Percentiles rank a stretch among this genome's conserved stretches.
phyloP scores from a whole-genome alignment of 2,329 filamentous ascomycete species.

The Alternaria ethzedia region DNA sequence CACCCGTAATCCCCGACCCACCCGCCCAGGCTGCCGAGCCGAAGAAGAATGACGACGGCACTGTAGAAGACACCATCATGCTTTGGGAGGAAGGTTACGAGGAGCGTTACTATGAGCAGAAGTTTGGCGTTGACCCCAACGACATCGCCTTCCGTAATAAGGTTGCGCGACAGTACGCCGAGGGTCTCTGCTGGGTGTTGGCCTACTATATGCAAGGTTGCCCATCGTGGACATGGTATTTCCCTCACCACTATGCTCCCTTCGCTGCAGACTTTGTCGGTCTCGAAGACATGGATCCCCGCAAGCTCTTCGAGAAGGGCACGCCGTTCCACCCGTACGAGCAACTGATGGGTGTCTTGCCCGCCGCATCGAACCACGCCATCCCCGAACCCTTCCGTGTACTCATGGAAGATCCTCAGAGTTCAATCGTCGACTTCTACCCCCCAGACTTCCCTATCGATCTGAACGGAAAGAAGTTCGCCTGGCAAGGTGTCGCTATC shows the following conservation, averaged over 20 bases:
- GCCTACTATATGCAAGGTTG: conserved; percentile 98
- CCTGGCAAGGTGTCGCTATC: conserved; percentile 94
- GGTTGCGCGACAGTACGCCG: conserved; percentile 89
- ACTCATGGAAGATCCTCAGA: conserved; percentile 86
- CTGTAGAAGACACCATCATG: conserved; percentile 78
- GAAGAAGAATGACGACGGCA: conserved; percentile 59
- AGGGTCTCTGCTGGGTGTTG: conserved; percentile 93
- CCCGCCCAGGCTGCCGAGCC: conserved; percentile 52
- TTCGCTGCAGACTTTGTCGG: conserved; percentile 95
- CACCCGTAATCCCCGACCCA: conserved; percentile 57
- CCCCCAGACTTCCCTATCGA: conserved; percentile 93
- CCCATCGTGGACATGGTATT: conserved; percentile 99
- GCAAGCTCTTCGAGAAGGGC: conserved; percentile 80
- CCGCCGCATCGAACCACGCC: conserved; percentile 89
- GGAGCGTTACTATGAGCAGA: conserved; percentile 96
- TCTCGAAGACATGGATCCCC: conserved; percentile 71
- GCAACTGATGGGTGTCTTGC: conserved; percentile 97
- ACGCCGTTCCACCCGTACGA: conserved; percentile 90
- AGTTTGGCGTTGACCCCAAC: conserved; percentile 82
- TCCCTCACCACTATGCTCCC: conserved; percentile 96
- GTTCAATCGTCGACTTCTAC: conserved; percentile 96
- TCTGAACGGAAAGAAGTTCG: conserved; percentile 97
- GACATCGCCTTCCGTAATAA: conserved; percentile 87
- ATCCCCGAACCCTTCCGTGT: conserved; percentile 87
- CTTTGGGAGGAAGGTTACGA: conserved; percentile 96